Base-by-base conservation (phyloP, 768 basidiomycete genomes). In the Termitomyces sp. region DNA sequence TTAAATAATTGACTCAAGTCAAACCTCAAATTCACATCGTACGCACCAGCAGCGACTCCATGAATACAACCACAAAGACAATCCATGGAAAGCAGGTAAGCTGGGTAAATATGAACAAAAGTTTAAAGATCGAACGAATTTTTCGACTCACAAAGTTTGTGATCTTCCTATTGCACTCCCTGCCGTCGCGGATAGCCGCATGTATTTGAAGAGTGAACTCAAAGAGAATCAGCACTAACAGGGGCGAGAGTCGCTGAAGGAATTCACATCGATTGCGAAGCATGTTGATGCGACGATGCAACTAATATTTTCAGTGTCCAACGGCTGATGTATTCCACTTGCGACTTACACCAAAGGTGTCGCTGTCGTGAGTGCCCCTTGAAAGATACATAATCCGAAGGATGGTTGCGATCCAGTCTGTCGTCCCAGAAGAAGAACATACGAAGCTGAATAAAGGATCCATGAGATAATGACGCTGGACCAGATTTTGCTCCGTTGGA, bases 321-420 rank as follows among this genome's bases (percentile, higher is more conserved):
- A 21, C 17, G 14, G 15, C 19, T 42, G 49, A 22, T 19, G n/a
- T 22, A 0, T 53, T 52, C 5, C 8, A 43, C 14, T 43, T 38
- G 37, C 19, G 24, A 40, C 56, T 44, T 40, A 58, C 57, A 47
- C 38, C 21, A 58, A 21, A 1, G 52, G 52, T 2, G 52, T 49
- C 8, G 52, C 19, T 12, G 51, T 53, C 15, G 41, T 58, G 38
- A 54, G 42, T 15, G 42, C 37, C 15, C 52, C 51, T 35, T 58
- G 57, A n/a, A 58, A 40, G 14, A 49, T 35, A 21, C 57, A 58
- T 17, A 58, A 12, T 45, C 57, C 52, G n/a, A 58, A 58, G 14
- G 57, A 52, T 7, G 52, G 46, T 17, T 12, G 17, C 9, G 42
- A 41, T 43, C 46, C 46, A 15, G 11, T 50, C 35, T 58, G 57